These are phyloP conservation scores for Diospyros lotus DNA, from an alignment of 148 eudicot species.

Conservation along the genomic window DNA sequence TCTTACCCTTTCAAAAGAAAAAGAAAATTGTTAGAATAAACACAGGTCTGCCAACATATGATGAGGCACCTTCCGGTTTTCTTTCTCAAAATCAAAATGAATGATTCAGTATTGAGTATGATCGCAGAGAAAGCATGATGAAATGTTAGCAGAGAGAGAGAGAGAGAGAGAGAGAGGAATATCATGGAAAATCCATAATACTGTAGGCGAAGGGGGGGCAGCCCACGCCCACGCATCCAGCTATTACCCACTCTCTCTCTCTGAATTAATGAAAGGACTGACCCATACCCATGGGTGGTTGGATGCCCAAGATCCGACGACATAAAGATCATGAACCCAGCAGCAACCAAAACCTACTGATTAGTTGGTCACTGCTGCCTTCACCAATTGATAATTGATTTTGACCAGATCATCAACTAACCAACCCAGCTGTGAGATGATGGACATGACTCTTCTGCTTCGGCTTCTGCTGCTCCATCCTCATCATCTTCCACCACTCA, in stretches of 20 bases:
- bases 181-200: background rate
- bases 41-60: no score
- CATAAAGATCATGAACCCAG: constrained; percentile 10
- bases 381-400: background rate
- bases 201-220: background rate
- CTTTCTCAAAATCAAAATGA: no score
- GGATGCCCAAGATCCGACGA: constrained; percentile 14
- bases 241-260: background rate
- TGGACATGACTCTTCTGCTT: constrained; percentile 1
- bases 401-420: background rate
- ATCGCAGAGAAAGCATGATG: no score
- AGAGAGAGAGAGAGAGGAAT: background rate
- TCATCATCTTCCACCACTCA: constrained; percentile 4
- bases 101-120: no score
- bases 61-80: no score
- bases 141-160: background rate
- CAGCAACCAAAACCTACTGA: background rate
- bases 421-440: background rate
- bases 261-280: background rate
- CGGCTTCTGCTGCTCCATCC: no score
- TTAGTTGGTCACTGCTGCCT: constrained; percentile 6
- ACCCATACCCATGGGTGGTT: background rate
- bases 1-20: no score
- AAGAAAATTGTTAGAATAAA: no score
- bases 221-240: constrained; percentile 5